Percentiles rank a stretch among this genome's conserved stretches.
Conservation (phyloP, 2,329 filamentous ascomycete species). For the Epichloe baconii region DNA sequence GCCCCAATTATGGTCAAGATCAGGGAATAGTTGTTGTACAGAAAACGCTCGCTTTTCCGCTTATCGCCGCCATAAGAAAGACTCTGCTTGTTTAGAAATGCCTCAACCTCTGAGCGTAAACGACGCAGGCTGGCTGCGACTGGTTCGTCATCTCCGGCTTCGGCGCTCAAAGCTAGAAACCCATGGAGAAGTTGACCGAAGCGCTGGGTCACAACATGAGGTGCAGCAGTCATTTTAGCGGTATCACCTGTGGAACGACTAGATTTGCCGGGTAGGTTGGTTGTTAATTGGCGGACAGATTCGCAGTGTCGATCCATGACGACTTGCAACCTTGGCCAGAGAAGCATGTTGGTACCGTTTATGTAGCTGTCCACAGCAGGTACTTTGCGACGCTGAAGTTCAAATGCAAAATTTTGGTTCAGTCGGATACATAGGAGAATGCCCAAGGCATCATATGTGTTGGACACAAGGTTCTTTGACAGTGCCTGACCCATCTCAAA, state of each 20-base stretch:
- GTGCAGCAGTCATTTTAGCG: conserved; percentile 59
- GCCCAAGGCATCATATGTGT: conserved; percentile 73
- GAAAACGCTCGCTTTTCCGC: conserved; percentile 71
- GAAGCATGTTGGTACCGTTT: conserved; percentile 87
- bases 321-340: conserved; percentile 91
- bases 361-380: conserved; percentile 83
- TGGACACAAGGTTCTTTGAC: conserved; percentile 62
- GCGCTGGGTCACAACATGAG: conserved; percentile 85
- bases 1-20: conserved; percentile 87
- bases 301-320: conserved; percentile 91
- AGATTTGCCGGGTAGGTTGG: conserved; percentile 33
- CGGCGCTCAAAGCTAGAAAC: conserved; percentile 69
- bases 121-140: conserved; percentile 69
- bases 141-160: conserved; percentile 88
- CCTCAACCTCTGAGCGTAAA: conserved; percentile 69
- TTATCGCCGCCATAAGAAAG: conserved; percentile 60
- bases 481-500: conserved; percentile 70
- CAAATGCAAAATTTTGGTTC: conserved; percentile 89
- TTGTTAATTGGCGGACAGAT: conserved; percentile 56
- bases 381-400: conserved; percentile 80
- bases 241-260: conserved; percentile 33
- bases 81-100: conserved; percentile 65
- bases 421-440: conserved; percentile 82
- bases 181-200: conserved; percentile 88
- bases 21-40: conserved; percentile 93